Percentiles rank a stretch among this genome's conserved stretches.
phyloP scores from a whole-genome alignment of 352 stramenopile genomes.

The Phytophthora ramorum region DNA sequence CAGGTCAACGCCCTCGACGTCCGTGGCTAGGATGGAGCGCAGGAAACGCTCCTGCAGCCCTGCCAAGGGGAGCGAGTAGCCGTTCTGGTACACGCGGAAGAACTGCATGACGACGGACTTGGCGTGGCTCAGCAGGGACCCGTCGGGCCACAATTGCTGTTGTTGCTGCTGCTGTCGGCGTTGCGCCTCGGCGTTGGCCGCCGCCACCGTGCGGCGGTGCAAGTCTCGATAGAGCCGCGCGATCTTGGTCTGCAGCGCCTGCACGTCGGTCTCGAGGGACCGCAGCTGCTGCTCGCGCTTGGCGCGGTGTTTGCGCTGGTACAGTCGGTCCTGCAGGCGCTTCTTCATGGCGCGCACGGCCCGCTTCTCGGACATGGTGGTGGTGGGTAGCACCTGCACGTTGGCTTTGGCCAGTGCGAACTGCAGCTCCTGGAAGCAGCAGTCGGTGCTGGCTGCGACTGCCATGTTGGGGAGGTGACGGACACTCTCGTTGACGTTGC shows the following conservation, averaged over 20 bases:
- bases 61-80: slow-evolving; percentile 27
- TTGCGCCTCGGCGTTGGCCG: not conserved
- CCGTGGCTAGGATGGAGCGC: not conserved
- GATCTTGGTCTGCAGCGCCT: slow-evolving; percentile 34
- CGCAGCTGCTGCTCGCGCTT: slow-evolving; percentile 35
- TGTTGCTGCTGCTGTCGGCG: slow-evolving; percentile 20
- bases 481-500: not conserved
- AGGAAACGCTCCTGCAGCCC: slow-evolving; percentile 32
- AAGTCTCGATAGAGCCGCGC: slow-evolving; percentile 18
- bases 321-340: slow-evolving; percentile 37
- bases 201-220: too few relatives aligned
- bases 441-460: not conserved
- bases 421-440: slow-evolving; percentile 1
- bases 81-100: slow-evolving; percentile 27
- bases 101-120: slow-evolving; percentile 34
- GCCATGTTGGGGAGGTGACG: not conserved
- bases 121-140: slow-evolving; percentile 28
- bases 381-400: slow-evolving; percentile 3
- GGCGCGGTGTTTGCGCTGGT: slow-evolving; percentile 47
- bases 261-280: slow-evolving; percentile 30
- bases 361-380: slow-evolving; percentile 19
- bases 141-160: not conserved
- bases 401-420: not conserved
- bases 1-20: slow-evolving; percentile 9
- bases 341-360: slow-evolving; percentile 3